Percentiles rank a stretch among this genome's conserved stretches.
Evolutionary conservation across 225 moss, liverwort and hornwort species (phyloP).

Genomic region (Marchantia polymorpha): DNA sequence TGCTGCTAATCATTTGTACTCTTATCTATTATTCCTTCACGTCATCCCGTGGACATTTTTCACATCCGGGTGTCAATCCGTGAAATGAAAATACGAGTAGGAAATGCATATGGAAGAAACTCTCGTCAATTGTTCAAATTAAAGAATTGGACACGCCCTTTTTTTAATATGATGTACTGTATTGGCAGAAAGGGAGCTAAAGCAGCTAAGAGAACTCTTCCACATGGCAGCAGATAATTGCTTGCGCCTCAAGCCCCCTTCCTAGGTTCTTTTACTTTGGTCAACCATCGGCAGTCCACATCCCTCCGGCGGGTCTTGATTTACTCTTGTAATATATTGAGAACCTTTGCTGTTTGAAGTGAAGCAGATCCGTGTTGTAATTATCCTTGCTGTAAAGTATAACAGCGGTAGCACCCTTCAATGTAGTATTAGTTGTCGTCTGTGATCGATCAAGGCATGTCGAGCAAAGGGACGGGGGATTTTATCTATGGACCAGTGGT

Average conservation of each 20-base stretch:
- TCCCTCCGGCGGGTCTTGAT: neutral
- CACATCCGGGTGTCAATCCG: no score
- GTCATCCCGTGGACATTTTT: no score
- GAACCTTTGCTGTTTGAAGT: neutral
- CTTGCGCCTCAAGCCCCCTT: slow-evolving; percentile 77
- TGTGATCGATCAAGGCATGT: neutral
- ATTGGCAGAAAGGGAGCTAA: slow-evolving; percentile 56
- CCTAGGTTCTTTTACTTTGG: slow-evolving; percentile 11
- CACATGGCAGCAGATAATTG: slow-evolving; percentile 88
- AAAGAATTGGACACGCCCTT: no score
- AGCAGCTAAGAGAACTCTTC: slow-evolving; percentile 76
- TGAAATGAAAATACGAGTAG: no score
- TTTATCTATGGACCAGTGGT: neutral
- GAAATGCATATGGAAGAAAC: no score
- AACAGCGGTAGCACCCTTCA: neutral
- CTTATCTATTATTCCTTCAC: no score
- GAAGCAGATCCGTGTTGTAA: neutral
- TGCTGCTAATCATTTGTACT: no score
- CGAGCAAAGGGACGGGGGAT: neutral
- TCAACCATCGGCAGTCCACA: neutral
- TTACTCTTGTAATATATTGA: neutral
- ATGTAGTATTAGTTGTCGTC: neutral
- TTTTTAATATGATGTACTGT: no score
- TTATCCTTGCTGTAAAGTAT: slow-evolving; percentile 6
- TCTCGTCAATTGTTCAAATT: no score